Conservation (phyloP, 23 red algal genomes). For the Gracilariopsis chorda region DNA sequence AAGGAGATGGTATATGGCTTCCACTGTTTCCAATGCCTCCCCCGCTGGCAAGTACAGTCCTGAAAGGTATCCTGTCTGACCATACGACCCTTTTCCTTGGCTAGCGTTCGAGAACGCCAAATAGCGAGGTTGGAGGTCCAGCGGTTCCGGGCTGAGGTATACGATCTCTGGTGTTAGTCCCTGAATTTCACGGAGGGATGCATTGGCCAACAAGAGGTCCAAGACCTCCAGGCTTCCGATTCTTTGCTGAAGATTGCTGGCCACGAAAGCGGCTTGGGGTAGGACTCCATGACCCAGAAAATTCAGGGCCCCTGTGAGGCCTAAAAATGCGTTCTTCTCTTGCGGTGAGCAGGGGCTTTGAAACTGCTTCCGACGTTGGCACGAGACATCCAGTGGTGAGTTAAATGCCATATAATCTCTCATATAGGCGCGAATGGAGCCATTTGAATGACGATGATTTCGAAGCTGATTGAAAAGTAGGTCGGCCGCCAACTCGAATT, state of each 20-base stretch:
- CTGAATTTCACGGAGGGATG: background rate
- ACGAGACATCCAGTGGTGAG: background rate
- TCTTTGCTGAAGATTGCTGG: background rate
- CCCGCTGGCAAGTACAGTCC: slow-evolving; percentile 30
- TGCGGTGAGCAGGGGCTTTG: background rate
- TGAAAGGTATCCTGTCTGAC: slow-evolving; percentile 44
- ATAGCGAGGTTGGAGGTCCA: background rate
- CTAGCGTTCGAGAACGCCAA: slow-evolving; percentile 50
- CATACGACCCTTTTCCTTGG: slow-evolving; percentile 38
- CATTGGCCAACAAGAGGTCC: background rate
- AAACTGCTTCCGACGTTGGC: background rate
- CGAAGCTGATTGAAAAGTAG: slow-evolving; percentile 18
- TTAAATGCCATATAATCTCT: background rate
- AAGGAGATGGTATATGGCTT: slow-evolving; percentile 14
- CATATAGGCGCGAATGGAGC: background rate
- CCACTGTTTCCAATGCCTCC: background rate
- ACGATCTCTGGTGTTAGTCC: background rate
- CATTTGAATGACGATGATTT: background rate
- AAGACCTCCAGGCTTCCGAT: background rate
- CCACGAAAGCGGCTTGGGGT: background rate
- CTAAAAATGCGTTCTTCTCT: background rate
- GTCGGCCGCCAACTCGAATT: background rate
- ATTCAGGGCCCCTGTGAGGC: background rate
- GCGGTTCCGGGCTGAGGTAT: background rate
- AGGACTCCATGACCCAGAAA: background rate